Base-by-base conservation (phyloP, 805 yeast species). In the Ogataea zsoltii region DNA sequence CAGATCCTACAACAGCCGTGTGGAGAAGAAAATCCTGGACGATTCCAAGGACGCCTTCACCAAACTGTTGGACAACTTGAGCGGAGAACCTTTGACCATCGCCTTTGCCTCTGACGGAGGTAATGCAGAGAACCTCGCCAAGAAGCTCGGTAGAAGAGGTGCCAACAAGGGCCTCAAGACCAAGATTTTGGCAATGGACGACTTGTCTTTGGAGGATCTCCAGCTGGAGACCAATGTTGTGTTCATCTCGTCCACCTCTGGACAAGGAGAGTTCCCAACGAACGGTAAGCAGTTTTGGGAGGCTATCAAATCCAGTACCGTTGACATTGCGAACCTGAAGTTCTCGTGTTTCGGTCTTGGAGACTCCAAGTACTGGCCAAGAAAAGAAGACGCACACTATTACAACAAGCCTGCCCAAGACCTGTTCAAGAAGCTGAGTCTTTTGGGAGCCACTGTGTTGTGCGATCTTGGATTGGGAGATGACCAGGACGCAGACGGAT, bases 401-500 rank as follows among this genome's bases (percentile, higher is more conserved):
- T 92, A 89, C 71, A 92, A 92, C 74, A 91, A 90, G 65, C 98
- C 98, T 13, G 79, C 85, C 15, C 76, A 76, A 53, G 97, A 90
- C 65, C 70, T 92, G 52, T 72, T 68, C 62, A 78, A 77, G 51
- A 82, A 84, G 51, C 69, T 92, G 51, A 71, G 69, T 51, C 70
- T 84, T 47, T 74, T 88, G 48, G 94, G 96, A 34, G 97, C 86
- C 49, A 80, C 75, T 49, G 81, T 80, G 48, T 69, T 92, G 44
- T 77, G 80, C 46, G 87, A 85, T 3, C 68, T 90, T 36, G 97
- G 96, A 15, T 73, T 88, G 38, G 98, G 98, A 69, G 97, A 92
- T 66, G 98, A 92, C 63, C 98, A 92, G 71, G 98, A 88, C 64
- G 96, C 96, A 17, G 97, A 92, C 71, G 97, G 97, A 16, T 90